These are phyloP conservation scores for Penicillium sclerotiorum DNA, from an alignment of 2,329 filamentous ascomycete species.

Conservation along the genomic window DNA sequence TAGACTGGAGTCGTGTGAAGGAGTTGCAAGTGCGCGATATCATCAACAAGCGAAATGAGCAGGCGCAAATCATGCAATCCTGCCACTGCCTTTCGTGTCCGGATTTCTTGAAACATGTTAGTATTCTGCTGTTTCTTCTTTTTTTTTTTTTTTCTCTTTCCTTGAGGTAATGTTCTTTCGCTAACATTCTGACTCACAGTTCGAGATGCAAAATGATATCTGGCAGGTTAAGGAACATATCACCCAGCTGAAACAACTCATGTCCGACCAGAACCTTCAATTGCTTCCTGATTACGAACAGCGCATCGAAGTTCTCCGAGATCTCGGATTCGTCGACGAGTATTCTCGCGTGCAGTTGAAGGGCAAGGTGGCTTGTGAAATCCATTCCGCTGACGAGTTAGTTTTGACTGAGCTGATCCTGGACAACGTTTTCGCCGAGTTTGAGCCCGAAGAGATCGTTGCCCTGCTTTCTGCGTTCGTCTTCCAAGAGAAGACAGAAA, in stretches of 20 bases:
- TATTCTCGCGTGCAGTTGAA: conserved; percentile 89
- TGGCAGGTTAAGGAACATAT: conserved; percentile 97
- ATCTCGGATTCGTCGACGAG: conserved; percentile 88
- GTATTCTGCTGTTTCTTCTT: conserved; percentile 39
- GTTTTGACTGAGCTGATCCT: conserved; percentile 95
- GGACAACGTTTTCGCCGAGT: conserved; percentile 93
- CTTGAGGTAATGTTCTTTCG: no score
- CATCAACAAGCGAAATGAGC: conserved; percentile 68
- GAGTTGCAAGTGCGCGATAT: conserved; percentile 80
- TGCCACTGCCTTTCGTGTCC: conserved; percentile 71
- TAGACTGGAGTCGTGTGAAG: conserved; percentile 79
- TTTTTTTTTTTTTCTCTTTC: no score
- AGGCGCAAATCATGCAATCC: conserved; percentile 64
- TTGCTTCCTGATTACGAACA: conserved; percentile 96
- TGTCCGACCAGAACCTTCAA: conserved; percentile 95
- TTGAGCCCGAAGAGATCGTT: conserved; percentile 94
- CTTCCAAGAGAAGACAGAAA: conserved; percentile 94
- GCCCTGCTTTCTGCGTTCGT: conserved; percentile 92
- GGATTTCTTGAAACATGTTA: conserved; percentile 82
- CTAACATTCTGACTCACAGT: conserved; percentile 53
- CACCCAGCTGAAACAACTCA: conserved; percentile 77
- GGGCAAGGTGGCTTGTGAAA: conserved; percentile 97
- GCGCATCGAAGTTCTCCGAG: conserved; percentile 85
- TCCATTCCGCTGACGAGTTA: conserved; percentile 94
- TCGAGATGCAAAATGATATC: conserved; percentile 93